Conservation (phyloP, 202 grass and related monocot species). For the Carex arenaria region DNA sequence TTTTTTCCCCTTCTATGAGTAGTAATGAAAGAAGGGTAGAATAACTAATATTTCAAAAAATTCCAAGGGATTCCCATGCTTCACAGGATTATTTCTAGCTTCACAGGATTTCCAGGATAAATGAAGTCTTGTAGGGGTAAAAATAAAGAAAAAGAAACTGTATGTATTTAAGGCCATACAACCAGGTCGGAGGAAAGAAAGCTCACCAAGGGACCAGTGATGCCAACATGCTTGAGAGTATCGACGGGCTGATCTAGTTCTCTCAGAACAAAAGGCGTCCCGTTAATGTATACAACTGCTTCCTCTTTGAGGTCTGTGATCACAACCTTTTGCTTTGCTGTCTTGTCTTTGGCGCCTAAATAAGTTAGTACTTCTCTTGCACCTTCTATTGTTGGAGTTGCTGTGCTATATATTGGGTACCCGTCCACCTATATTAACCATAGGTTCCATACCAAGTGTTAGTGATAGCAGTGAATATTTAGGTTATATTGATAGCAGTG, state of each 20-base stretch:
- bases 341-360: constrained; percentile 76
- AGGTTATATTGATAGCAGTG: not conserved
- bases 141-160: not conserved
- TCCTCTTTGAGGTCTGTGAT: constrained; percentile 87
- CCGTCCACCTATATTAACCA: constrained; percentile 68
- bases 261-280: constrained; percentile 97
- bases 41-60: not conserved
- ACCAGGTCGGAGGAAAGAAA: constrained; percentile 2
- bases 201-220: constrained; percentile 84
- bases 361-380: constrained; percentile 81
- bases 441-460: not conserved
- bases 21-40: not conserved
- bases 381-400: constrained; percentile 90
- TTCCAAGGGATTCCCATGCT: not conserved
- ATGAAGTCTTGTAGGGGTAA: not conserved
- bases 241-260: constrained; percentile 95
- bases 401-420: constrained; percentile 97
- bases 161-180: not conserved
- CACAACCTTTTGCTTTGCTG: constrained; percentile 55
- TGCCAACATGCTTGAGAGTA: constrained; percentile 99
- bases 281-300: constrained; percentile 96
- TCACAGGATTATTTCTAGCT: not conserved
- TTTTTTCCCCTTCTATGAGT: not conserved
- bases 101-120: not conserved
- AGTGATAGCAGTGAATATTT: not conserved